Base-by-base conservation (phyloP, 805 yeast genomes). In the Pichia nanzhaoensis region DNA sequence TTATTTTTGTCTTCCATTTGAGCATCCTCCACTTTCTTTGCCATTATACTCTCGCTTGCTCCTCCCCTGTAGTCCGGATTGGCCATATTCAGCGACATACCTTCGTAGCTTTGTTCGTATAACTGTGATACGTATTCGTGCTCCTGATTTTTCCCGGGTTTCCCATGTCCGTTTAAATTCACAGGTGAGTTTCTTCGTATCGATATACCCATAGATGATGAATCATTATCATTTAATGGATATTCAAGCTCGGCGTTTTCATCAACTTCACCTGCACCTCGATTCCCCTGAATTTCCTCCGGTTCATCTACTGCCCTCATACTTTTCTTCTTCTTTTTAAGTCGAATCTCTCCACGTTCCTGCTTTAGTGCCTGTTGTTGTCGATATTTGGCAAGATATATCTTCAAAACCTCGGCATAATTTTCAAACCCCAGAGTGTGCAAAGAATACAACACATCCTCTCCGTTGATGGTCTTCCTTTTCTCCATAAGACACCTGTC, bases 291-390 rank as follows among this genome's bases (percentile, higher is more conserved):
- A 42, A 33, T 44, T 49, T 36, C 52, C n/a, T 42, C 51, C 12
- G 20, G 46, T 24, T 46, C 50, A 8, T 45, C 46, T 7, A 47
- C 51, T 7, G 33, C 33, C 8, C 36, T 41, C 31, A 33, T 24
- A 24, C 7, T 30, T 30, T 8, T 46, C 33, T 41, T 45, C 14
- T 39, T 34, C 39, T 53, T 54, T 44, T 58, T 53, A 51, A 62
- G 66, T 38, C 65, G 59, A 6, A 70, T 55, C 50, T 80, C 84
- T 2, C 82, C 83, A 22, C 84, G 64, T 52, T 80, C 85, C 55
- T 80, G 87, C 55, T 74, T 79, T 49, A 82, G 54, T 2, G 87
- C 89, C 56, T 84, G 90, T 53, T 84, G 90, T 47, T 79, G 82
- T 53, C 87, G 63, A 58, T 79, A 80, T 58, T 80, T 81, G 40